Evolutionary conservation across 2,329 filamentous ascomycete species (phyloP).

Genomic region (Phyllosticta citrichinensis): DNA sequence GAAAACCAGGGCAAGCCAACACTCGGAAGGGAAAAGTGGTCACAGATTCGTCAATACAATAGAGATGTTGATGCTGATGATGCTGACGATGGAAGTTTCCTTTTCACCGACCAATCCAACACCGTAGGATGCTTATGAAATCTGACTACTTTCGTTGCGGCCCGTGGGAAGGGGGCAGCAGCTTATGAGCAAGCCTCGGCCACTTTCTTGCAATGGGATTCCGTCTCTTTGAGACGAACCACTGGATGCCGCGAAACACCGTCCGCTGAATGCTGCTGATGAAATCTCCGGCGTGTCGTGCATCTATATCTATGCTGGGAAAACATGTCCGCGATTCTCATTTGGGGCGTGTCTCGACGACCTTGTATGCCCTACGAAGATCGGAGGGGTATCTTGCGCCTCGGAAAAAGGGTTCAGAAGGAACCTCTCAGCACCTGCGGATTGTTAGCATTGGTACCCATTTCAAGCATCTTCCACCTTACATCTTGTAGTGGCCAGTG

Average conservation of each 20-base stretch:
- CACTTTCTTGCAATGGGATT: background rate
- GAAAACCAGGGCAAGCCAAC: background rate
- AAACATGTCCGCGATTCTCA: background rate
- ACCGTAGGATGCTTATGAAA: background rate
- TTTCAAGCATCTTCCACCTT: background rate
- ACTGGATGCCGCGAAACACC: slow-evolving; percentile 8
- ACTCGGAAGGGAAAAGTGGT: background rate
- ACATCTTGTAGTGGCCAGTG: slow-evolving; percentile 67
- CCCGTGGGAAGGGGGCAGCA: background rate
- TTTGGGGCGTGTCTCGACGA: background rate
- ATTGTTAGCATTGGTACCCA: background rate
- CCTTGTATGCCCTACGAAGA: background rate
- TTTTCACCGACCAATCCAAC: background rate
- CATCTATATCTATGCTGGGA: slow-evolving; percentile 8
- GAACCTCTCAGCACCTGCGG: slow-evolving; percentile 3
- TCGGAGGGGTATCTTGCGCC: background rate
- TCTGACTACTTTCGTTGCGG: background rate
- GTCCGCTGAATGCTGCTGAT: slow-evolving; percentile 6
- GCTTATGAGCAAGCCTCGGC: background rate
- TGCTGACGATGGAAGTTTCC: background rate
- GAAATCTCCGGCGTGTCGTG: slow-evolving; percentile 8
- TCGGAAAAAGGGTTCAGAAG: background rate
- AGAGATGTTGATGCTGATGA: background rate
- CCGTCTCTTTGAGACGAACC: background rate
- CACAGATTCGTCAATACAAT: background rate